A percentile compares a stretch with the other conserved stretches of the same genome.
Evolutionary conservation across 2,329 filamentous ascomycete species (phyloP).

Genomic region (Cercospora janseana): DNA sequence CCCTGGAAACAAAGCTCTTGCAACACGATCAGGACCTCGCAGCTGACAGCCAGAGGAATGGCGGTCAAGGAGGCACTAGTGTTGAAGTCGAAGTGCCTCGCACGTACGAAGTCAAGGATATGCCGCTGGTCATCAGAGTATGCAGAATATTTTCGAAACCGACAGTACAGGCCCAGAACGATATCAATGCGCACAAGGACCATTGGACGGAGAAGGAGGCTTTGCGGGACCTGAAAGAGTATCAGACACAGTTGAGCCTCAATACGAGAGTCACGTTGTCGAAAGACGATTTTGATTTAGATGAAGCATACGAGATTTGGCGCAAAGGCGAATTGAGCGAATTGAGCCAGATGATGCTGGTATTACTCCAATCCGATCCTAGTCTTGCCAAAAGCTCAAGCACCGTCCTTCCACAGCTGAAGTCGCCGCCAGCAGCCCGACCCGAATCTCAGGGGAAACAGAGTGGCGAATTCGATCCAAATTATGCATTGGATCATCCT

Average conservation of each 20-base stretch:
- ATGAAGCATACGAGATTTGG: constrained; percentile 86
- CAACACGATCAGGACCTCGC: constrained; percentile 89
- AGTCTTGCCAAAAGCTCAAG: constrained; percentile 74
- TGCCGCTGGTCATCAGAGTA: constrained; percentile 87
- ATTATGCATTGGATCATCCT: constrained; percentile 64
- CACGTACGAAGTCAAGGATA: constrained; percentile 92
- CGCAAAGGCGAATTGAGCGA: constrained; percentile 85
- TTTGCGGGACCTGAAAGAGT: constrained; percentile 85
- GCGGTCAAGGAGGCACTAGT: constrained; percentile 60
- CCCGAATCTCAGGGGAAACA: constrained; percentile 50
- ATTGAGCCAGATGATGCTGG: constrained; percentile 88
- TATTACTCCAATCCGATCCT: constrained; percentile 81
- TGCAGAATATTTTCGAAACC: constrained; percentile 80
- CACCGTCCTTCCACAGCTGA: constrained; percentile 38
- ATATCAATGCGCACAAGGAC: constrained; percentile 77
- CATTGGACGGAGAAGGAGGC: constrained; percentile 91
- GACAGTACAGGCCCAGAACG: constrained; percentile 75
- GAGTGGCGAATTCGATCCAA: constrained; percentile 42
- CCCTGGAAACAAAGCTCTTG: constrained; percentile 88
- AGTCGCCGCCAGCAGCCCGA: constrained; percentile 25
- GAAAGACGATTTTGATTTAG: constrained; percentile 82
- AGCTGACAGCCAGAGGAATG: constrained; percentile 57
- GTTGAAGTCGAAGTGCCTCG: constrained; percentile 80
- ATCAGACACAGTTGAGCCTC: constrained; percentile 83
- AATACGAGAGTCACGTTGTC: constrained; percentile 73